These are phyloP conservation scores for Pseudogymnoascus sp. DNA, from an alignment of 2,329 filamentous ascomycete species.

Conservation along the genomic window DNA sequence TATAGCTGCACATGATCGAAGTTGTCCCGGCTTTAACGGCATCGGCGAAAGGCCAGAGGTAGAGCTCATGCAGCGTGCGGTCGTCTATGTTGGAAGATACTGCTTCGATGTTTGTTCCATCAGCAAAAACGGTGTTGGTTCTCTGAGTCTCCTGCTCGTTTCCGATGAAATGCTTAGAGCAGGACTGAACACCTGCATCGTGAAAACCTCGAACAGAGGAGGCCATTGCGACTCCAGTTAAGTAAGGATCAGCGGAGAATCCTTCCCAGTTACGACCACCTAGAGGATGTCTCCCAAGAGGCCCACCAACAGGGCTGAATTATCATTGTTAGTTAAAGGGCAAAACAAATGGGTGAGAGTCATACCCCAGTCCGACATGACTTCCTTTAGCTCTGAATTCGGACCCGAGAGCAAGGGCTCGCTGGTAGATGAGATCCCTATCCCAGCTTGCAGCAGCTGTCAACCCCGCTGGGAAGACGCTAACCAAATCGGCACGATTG, in stretches of 20 bases:
- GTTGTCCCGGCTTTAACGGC: slow-evolving; percentile 64
- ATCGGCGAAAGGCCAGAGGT: slow-evolving; percentile 48
- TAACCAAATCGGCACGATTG: no score
- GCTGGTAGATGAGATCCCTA: slow-evolving; percentile 56
- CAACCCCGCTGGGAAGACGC: slow-evolving; percentile 65
- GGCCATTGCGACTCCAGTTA: slow-evolving; percentile 58
- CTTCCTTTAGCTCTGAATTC: slow-evolving; percentile 70
- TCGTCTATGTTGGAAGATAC: slow-evolving; percentile 43
- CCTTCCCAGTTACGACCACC: slow-evolving; percentile 62
- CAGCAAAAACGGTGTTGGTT: slow-evolving; percentile 40
- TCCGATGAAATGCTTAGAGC: slow-evolving; percentile 43
- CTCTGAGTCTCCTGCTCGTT: slow-evolving; percentile 36
- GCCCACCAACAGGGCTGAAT: slow-evolving; percentile 41
- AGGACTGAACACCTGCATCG: slow-evolving; percentile 59
- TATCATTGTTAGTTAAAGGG: no score
- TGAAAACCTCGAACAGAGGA: slow-evolving; percentile 66
- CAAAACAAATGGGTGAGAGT: slow-evolving; percentile 13
- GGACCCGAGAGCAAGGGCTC: slow-evolving; percentile 63
- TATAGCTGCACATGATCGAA: slow-evolving; percentile 76
- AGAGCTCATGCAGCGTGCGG: slow-evolving; percentile 51
- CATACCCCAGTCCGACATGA: slow-evolving; percentile 60
- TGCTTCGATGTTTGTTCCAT: slow-evolving; percentile 22
- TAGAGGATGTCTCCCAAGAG: slow-evolving; percentile 57
- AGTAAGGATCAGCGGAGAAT: slow-evolving; percentile 58
- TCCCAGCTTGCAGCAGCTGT: slow-evolving; percentile 71